These are phyloP conservation scores for Cyberlindnera bimundalis DNA, from an alignment of 805 yeast species.

Conservation along the genomic window DNA sequence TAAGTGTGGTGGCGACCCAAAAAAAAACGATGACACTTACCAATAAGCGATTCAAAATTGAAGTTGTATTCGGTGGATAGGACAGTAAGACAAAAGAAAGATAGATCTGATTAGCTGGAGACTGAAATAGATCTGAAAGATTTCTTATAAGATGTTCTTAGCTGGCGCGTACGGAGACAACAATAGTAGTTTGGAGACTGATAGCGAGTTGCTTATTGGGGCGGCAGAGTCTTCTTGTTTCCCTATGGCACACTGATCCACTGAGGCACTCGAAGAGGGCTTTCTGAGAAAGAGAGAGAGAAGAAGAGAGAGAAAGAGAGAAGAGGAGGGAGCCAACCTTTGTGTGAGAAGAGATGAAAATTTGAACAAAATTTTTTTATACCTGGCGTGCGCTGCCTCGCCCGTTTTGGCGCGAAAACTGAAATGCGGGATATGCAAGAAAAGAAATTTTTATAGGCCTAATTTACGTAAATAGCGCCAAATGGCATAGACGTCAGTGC, in stretches of 20 bases:
- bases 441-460: constrained; percentile 4
- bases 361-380: constrained; percentile 13
- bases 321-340: constrained; percentile 8
- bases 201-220: constrained; percentile 14
- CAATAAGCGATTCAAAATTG: constrained; percentile 14
- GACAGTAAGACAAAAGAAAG: not conserved
- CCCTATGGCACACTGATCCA: constrained; percentile 16
- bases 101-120: constrained; percentile 9
- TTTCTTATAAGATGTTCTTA: constrained; percentile 1
- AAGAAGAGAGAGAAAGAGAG: constrained; percentile 24
- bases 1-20: not conserved
- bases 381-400: not conserved
- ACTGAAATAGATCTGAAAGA: constrained; percentile 5
- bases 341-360: constrained; percentile 7
- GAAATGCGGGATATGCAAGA: not conserved
- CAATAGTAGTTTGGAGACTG: constrained; percentile 12
- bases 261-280: constrained; percentile 24
- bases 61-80: constrained; percentile 1
- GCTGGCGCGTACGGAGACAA: constrained; percentile 1
- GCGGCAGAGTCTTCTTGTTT: constrained; percentile 17
- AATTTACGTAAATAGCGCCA: constrained; percentile 1
- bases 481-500: not conserved
- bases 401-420: constrained; percentile 2
- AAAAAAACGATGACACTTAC: constrained; percentile 5
- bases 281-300: constrained; percentile 34